Evolutionary conservation across 2,329 filamentous ascomycete genomes (phyloP).

Genomic region (Alternaria sp.): DNA sequence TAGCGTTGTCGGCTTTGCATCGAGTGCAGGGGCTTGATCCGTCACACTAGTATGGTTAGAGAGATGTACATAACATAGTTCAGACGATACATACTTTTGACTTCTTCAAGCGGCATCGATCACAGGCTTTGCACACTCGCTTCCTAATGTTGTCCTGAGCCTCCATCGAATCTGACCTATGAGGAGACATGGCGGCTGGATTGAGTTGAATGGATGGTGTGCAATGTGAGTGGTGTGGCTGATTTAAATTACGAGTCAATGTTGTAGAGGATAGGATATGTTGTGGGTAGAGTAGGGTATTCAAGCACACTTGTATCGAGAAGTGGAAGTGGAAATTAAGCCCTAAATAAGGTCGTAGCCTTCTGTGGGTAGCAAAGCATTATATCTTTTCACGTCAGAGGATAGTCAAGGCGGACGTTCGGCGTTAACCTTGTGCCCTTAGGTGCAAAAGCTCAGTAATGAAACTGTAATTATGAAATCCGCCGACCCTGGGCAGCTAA

Average conservation of each 20-base stretch:
- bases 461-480: conserved; percentile 43
- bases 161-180: conserved; percentile 51
- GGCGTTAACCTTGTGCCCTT: conserved; percentile 39
- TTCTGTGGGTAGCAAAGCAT: conserved; percentile 47
- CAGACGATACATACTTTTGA: conserved; percentile 62
- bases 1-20: conserved; percentile 70
- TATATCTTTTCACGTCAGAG: conserved; percentile 53
- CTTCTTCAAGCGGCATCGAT: conserved; percentile 72
- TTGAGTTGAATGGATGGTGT: neutral
- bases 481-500: conserved; percentile 35
- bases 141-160: conserved; percentile 63
- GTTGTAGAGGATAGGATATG: conserved; percentile 14
- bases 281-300: conserved; percentile 10
- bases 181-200: conserved; percentile 42
- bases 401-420: conserved; percentile 49
- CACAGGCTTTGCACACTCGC: conserved; percentile 72
- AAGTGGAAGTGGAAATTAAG: conserved; percentile 34
- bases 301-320: conserved; percentile 11
- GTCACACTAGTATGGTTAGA: conserved; percentile 60
- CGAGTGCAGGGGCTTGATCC: conserved; percentile 68
- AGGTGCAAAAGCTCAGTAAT: conserved; percentile 36
- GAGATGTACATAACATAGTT: conserved; percentile 6
- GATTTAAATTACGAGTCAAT: conserved; percentile 4
- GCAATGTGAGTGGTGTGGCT: neutral
- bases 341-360: conserved; percentile 40